These are phyloP conservation scores for Candida koratica DNA, from an alignment of 805 yeast species.

Conservation along the genomic window DNA sequence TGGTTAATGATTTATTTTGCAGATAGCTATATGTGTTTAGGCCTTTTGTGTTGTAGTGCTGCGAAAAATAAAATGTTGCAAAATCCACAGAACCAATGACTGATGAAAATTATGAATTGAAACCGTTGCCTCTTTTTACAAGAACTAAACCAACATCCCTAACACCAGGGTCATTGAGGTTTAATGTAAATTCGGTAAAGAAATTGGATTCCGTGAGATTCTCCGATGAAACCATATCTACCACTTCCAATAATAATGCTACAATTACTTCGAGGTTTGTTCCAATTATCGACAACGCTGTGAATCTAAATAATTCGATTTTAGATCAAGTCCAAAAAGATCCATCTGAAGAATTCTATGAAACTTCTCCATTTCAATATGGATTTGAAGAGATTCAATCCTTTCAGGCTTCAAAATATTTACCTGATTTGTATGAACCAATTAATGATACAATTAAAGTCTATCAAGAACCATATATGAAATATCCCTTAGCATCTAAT, in stretches of 20 bases:
- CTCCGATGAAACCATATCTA: neutral
- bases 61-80: conserved; percentile 4
- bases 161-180: conserved; percentile 7
- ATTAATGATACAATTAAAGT: conserved; percentile 3
- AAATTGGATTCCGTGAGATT: conserved; percentile 1
- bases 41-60: neutral
- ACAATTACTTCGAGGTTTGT: conserved; percentile 1
- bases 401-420: neutral
- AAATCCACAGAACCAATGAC: conserved; percentile 6
- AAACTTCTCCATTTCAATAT: conserved; percentile 8
- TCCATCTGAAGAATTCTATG: conserved; percentile 6
- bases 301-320: neutral
- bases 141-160: neutral
- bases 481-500: conserved; percentile 11
- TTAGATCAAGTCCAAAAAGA: conserved; percentile 2
- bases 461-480: conserved; percentile 12
- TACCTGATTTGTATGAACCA: conserved; percentile 2
- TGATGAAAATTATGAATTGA: conserved; percentile 9
- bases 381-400: conserved; percentile 8
- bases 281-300: conserved; percentile 1
- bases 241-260: conserved; percentile 4
- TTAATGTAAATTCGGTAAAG: conserved; percentile 2
- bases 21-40: too few species aligned
- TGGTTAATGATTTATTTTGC: too few species aligned
- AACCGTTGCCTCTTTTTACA: neutral